Base-by-base conservation (phyloP, 345 rosid species). In the Lenwebbia sp. region DNA sequence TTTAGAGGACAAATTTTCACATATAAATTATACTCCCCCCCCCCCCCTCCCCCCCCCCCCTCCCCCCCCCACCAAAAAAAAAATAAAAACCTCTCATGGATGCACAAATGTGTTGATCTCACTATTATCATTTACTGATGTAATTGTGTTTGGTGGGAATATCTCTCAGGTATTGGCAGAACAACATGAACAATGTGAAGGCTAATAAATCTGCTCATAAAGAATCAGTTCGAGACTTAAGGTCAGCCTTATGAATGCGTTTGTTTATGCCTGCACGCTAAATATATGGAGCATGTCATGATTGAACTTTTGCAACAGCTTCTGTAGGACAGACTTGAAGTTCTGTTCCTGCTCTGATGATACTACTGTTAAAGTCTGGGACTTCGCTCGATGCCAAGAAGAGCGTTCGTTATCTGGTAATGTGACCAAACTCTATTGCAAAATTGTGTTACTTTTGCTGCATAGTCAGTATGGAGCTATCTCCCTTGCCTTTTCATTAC, bases 331-430 rank as follows among this genome's bases (percentile, higher is more conserved):
- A 89, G 99, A 96, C 92, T 93, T 97, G 92, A 97, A 97, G 91
- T 97, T 97, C 87, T 97, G 98, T 88, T 96, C 99, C 62, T 96
- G 99, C 88, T 97, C 99, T 83, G 99, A 97, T 89, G 99, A 97
- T 90, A 95, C 96, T 41, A 95, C 98, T 83, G 98, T 97, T 83
- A 97, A 96, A 92, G 97, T 97, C 70, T 97, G 99, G 99, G 99
- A 97, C 90, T 97, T 97, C 89, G 96, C 99, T 82, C 91, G 92
- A 88, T 97, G 96, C 92, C 95, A 94, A 87, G 99, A 96, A 88
- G 99, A 96, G 93, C 91, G 95, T 40, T 94, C 96, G 54, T 90
- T 97, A 87, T 94, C 96, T 83, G 99, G 99, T 97, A 96, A 96
- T 90, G 98, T 94, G 90, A 88, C 86, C 86, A 85, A 28, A 85